These are phyloP conservation scores for Spiraea crenata DNA, from an alignment of 331 rosid species.

Conservation along the genomic window DNA sequence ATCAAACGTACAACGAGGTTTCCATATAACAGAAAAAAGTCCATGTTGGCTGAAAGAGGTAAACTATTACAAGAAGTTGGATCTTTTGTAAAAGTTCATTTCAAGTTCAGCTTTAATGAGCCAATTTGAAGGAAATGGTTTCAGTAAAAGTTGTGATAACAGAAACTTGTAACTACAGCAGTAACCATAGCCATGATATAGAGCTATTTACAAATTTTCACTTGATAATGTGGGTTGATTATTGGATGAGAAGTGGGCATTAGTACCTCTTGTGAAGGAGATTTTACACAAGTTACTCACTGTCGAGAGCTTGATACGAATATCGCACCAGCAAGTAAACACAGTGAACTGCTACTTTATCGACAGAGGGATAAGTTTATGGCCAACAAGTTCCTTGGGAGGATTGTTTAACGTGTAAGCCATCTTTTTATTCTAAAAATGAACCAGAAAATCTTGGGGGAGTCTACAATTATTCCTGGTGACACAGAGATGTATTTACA, in stretches of 20 bases:
- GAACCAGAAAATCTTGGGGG: neutral
- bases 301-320: neutral
- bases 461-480: neutral
- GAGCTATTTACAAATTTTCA: neutral
- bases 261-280: neutral
- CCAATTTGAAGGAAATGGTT: neutral
- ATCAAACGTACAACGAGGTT: neutral
- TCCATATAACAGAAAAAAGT: neutral
- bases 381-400: neutral
- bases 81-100: neutral
- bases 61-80: neutral
- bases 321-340: neutral
- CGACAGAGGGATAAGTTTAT: neutral
- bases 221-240: neutral
- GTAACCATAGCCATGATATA: neutral
- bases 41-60: neutral
- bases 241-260: neutral
- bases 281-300: neutral
- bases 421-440: neutral
- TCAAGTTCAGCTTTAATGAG: neutral
- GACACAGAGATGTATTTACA: neutral
- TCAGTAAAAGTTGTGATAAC: neutral
- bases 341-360: conserved; percentile 1
- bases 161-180: neutral
- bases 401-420: neutral